Evolutionary conservation across 768 basidiomycete genomes (phyloP).

Genomic region (Cubamyces lactineus): DNA sequence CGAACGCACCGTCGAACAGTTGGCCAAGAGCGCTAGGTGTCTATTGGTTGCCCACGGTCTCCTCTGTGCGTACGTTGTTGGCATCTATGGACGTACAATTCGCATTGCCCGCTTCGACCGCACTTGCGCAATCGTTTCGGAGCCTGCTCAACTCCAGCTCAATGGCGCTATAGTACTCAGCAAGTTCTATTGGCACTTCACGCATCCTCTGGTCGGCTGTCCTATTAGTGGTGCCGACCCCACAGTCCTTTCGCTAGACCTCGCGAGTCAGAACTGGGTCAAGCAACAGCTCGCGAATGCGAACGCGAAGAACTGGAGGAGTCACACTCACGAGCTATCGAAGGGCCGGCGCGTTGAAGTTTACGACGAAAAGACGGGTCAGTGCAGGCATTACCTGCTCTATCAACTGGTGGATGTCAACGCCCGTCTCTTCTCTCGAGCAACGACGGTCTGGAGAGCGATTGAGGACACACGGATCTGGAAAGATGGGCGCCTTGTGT

Average conservation of each 20-base stretch:
- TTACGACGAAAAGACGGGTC: constrained; percentile 4
- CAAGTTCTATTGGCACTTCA: constrained; percentile 23
- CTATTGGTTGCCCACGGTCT: constrained; percentile 15
- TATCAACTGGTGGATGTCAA: constrained; percentile 15
- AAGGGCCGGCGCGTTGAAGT: constrained; percentile 10
- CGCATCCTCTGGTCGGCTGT: constrained; percentile 6
- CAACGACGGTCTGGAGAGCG: constrained; percentile 20
- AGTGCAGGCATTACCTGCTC: neutral
- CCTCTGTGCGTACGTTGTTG: constrained; percentile 17
- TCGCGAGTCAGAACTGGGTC: neutral
- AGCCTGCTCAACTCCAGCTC: constrained; percentile 8
- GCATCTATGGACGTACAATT: constrained; percentile 12
- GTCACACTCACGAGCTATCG: neutral
- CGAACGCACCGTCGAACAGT: constrained; percentile 1
- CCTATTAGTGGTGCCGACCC: constrained; percentile 15
- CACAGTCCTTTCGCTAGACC: neutral
- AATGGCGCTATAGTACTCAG: constrained; percentile 6
- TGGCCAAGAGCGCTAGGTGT: constrained; percentile 19
- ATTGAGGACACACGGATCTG: constrained; percentile 15
- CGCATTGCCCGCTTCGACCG: constrained; percentile 25
- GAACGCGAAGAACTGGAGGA: neutral
- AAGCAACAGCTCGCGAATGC: neutral
- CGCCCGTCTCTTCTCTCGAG: constrained; percentile 19
- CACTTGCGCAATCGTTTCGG: constrained; percentile 12
- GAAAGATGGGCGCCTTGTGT: neutral